Percentiles rank a stretch among this genome's conserved stretches.
Evolutionary conservation across 163 green algal species (phyloP).

Genomic region (Scenedesmus sp.): DNA sequence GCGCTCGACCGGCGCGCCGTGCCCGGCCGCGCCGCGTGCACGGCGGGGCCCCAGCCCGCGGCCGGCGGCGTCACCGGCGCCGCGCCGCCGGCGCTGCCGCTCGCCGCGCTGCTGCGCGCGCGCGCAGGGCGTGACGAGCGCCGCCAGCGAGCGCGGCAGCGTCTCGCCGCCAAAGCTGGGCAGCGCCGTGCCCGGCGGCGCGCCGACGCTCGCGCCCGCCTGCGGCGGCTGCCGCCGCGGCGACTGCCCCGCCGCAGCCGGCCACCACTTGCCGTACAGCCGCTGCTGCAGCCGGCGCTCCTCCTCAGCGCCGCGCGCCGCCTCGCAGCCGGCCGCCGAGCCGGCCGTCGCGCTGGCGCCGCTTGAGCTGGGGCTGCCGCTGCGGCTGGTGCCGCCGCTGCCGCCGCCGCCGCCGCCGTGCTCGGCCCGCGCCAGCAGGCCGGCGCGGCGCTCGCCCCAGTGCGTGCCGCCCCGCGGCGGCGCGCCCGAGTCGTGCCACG

Average conservation of each 20-base stretch:
- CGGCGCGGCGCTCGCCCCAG: neutral
- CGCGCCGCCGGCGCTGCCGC: neutral
- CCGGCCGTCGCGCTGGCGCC: constrained; percentile 14
- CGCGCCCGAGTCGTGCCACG: constrained; percentile 8
- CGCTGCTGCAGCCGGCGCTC: constrained; percentile 7
- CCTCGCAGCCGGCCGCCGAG: constrained; percentile 1
- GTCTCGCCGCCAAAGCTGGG: neutral
- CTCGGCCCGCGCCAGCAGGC: neutral
- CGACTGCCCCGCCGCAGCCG: neutral
- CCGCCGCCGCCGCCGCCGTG: neutral
- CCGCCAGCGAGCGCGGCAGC: constrained; percentile 19
- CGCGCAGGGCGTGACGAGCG: neutral
- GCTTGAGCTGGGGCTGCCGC: constrained; percentile 1
- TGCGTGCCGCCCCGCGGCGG: too few species aligned
- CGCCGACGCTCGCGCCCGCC: neutral
- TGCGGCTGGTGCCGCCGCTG: neutral
- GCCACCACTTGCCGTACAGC: constrained; percentile 34
- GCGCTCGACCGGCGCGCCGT: too few species aligned
- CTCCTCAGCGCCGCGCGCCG: neutral
- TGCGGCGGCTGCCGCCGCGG: neutral
- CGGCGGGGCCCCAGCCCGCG: too few species aligned
- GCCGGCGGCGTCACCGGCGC: constrained; percentile 10
- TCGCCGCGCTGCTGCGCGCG: neutral
- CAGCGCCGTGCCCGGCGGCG: neutral
- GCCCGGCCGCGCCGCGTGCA: too few species aligned